Conservation (phyloP, 805 yeast genomes). For the Saccharomyces jurei region DNA sequence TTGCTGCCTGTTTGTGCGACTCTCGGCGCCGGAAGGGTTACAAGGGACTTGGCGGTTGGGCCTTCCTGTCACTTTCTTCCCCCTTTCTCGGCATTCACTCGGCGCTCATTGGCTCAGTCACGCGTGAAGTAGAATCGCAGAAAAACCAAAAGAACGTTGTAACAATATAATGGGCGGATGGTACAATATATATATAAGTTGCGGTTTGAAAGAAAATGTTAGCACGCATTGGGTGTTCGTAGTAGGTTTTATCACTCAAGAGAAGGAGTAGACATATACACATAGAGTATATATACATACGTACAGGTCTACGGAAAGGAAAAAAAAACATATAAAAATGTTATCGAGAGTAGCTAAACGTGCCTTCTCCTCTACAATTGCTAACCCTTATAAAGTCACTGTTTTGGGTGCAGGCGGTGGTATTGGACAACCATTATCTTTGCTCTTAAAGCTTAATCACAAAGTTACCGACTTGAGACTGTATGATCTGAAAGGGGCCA, state of each 20-base stretch:
- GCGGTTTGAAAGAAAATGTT: not conserved
- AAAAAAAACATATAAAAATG: conserved; percentile 31
- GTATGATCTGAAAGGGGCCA: conserved; percentile 86
- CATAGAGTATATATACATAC: not conserved
- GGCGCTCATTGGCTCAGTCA: not conserved
- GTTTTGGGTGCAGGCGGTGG: conserved; percentile 88
- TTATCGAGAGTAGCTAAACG: conserved; percentile 49
- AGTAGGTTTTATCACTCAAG: not conserved
- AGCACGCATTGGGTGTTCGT: not conserved
- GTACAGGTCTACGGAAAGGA: not conserved
- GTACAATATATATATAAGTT: not conserved
- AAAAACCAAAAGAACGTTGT: not conserved
- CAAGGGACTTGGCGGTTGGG: not conserved
- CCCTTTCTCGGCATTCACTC: not conserved
- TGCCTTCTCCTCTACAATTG: conserved; percentile 59
- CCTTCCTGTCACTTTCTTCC: not conserved
- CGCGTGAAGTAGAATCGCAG: not conserved
- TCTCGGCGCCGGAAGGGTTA: not conserved
- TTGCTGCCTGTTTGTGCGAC: not conserved
- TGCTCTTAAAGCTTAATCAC: conserved; percentile 78
- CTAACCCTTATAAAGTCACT: conserved; percentile 68
- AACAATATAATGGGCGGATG: not conserved
- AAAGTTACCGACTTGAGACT: conserved; percentile 79
- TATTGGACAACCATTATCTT: conserved; percentile 84
- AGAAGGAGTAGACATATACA: not conserved